These are phyloP conservation scores for Colletotrichum melonis DNA, from an alignment of 2,329 filamentous ascomycete species.

Conservation along the genomic window DNA sequence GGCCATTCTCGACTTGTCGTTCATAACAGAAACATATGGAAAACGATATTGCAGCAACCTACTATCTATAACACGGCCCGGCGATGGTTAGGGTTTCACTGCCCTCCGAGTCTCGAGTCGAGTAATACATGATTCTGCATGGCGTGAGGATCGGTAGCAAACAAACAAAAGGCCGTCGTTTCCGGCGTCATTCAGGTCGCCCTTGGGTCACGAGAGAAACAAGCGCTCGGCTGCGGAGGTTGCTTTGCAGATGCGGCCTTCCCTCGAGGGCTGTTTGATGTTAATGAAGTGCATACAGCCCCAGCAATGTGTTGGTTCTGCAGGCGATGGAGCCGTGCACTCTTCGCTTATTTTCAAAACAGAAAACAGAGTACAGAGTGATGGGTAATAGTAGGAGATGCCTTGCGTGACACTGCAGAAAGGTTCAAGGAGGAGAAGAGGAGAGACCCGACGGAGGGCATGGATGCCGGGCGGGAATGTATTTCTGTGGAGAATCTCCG, in stretches of 20 bases:
- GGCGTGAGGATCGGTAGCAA: background rate
- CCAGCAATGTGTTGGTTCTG: background rate
- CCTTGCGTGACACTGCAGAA: background rate
- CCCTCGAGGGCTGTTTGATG: background rate
- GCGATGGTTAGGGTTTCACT: background rate
- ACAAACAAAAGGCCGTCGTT: background rate
- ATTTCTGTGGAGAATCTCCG: constrained; percentile 17
- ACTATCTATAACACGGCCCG: background rate
- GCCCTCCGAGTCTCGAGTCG: background rate
- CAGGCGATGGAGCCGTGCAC: background rate
- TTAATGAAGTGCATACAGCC: background rate
- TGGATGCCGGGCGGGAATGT: too few species aligned
- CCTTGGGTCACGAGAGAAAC: background rate
- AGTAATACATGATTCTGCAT: background rate
- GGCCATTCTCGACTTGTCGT: background rate
- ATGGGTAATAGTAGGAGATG: background rate
- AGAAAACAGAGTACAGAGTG: background rate
- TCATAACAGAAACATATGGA: background rate
- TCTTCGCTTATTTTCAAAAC: background rate
- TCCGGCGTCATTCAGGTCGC: background rate
- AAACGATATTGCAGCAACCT: background rate
- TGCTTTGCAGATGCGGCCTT: background rate
- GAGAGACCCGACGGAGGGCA: background rate
- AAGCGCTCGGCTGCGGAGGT: background rate
- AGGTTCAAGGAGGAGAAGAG: background rate